A percentile compares a stretch with the other conserved stretches of the same genome.
These are phyloP conservation scores for Leptodontidium sp. DNA, from an alignment of 2,329 filamentous ascomycete species.

Conservation along the genomic window DNA sequence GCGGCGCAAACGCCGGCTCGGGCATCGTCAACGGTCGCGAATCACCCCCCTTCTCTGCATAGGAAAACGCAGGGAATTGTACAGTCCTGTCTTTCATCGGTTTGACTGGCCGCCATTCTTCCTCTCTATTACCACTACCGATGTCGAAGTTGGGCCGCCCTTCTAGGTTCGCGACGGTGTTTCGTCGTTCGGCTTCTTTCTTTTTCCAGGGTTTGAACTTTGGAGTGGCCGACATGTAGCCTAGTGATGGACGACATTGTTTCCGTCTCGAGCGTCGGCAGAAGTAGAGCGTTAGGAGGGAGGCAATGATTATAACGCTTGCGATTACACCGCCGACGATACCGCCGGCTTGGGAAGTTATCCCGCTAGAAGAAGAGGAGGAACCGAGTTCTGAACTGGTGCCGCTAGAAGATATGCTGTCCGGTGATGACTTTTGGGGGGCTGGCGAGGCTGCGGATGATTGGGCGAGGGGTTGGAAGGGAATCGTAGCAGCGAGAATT, in stretches of 20 bases:
- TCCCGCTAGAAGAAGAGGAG: background rate
- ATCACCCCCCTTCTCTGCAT: background rate
- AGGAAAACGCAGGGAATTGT: background rate
- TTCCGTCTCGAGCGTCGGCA: background rate
- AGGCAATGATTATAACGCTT: background rate
- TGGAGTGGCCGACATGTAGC: background rate
- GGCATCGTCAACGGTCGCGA: background rate
- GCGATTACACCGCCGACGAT: background rate
- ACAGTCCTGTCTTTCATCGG: background rate
- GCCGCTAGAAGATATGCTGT: background rate
- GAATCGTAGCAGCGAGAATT: background rate
- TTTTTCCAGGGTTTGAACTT: constrained; percentile 7
- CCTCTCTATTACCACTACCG: background rate
- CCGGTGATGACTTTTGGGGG: background rate
- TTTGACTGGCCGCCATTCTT: no score
- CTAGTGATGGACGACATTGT: background rate
- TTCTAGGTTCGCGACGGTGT: background rate
- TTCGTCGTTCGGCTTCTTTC: background rate
- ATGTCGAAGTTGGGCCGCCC: background rate
- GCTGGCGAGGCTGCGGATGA: background rate
- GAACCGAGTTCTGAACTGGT: background rate
- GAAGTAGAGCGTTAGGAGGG: background rate
- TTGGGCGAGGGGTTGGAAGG: background rate
- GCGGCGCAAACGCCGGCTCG: background rate
- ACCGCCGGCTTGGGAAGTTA: background rate